phyloP scores from a whole-genome alignment of 2,329 filamentous ascomycete species.

The Neopestalotiopsis sp. region DNA sequence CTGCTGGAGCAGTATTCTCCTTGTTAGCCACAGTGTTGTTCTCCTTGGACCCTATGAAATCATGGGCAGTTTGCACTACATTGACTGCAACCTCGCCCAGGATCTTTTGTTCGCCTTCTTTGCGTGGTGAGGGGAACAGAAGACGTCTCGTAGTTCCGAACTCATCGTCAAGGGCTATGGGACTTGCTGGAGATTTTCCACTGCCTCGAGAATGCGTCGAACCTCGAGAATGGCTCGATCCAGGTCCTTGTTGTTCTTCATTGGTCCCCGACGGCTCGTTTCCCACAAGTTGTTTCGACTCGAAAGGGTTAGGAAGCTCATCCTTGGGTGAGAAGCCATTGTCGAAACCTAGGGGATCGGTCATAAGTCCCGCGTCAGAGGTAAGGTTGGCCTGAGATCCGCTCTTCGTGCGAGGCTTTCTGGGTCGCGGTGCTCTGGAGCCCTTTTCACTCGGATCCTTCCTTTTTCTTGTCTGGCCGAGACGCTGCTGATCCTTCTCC shows the following conservation, averaged over 20 bases:
- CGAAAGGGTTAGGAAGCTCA: constrained; percentile 21
- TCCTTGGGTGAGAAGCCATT: constrained; percentile 35
- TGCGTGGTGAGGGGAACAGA: constrained; percentile 78
- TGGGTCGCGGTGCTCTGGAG: constrained; percentile 45
- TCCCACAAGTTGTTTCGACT: constrained; percentile 19
- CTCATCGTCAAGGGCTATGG: constrained; percentile 59
- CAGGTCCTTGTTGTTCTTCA: constrained; percentile 31
- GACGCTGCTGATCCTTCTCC: constrained; percentile 67
- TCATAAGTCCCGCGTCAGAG: constrained; percentile 60
- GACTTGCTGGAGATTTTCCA: constrained; percentile 59
- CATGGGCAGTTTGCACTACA: constrained; percentile 49
- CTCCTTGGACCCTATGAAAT: constrained; percentile 43
- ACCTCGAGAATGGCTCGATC: constrained; percentile 50
- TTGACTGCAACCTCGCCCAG: constrained; percentile 65
- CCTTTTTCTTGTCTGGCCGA: constrained; percentile 58
- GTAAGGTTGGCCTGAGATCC: constrained; percentile 50
- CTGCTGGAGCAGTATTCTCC: constrained; percentile 48
- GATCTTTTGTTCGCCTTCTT: constrained; percentile 66
- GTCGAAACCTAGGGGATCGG: constrained; percentile 57
- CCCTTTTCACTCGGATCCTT: constrained; percentile 44
- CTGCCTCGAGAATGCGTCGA: constrained; percentile 61
- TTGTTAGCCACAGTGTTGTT: constrained; percentile 40
- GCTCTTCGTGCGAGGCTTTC: constrained; percentile 56
- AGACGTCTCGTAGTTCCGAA: constrained; percentile 69
- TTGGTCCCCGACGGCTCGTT: constrained; percentile 24